Percentiles rank a stretch among this genome's conserved stretches.
phyloP scores from a whole-genome alignment of 495 filamentous ascomycete species.

The Xanthoparmelia taractica region DNA sequence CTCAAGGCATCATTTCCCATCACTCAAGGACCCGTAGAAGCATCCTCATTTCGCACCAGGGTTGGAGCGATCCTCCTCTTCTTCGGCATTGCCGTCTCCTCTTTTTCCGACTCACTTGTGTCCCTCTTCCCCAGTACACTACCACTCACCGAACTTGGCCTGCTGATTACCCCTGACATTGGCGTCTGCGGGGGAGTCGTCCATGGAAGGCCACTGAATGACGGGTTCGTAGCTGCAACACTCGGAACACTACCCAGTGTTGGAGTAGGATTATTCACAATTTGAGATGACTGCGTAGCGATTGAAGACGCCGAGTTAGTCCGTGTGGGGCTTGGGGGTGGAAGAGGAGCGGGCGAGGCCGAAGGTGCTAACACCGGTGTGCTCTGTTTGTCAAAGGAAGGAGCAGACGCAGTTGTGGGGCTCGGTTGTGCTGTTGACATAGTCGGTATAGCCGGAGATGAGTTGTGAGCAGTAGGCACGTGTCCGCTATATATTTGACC shows the following conservation, averaged over 20 bases:
- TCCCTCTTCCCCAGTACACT: slow-evolving; percentile 54
- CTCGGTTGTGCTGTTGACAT: slow-evolving; percentile 52
- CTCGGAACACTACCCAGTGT: slow-evolving; percentile 65
- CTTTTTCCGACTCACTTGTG: slow-evolving; percentile 49
- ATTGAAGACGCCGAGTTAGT: slow-evolving; percentile 86
- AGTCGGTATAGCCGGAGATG: slow-evolving; percentile 32
- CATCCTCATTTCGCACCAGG: slow-evolving; percentile 37
- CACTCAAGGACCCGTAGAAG: slow-evolving; percentile 1
- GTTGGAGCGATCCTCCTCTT: slow-evolving; percentile 75
- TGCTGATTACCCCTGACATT: slow-evolving; percentile 39
- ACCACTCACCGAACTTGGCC: slow-evolving; percentile 34
- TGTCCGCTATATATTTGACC: slow-evolving; percentile 76
- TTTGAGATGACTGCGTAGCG: slow-evolving; percentile 49
- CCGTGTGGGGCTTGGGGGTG: slow-evolving; percentile 64
- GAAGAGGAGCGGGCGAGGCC: slow-evolving; percentile 33
- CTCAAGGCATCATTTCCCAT: neutral
- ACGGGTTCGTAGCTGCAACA: slow-evolving; percentile 61
- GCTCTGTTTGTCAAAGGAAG: slow-evolving; percentile 37
- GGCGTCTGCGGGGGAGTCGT: slow-evolving; percentile 81
- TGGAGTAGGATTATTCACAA: slow-evolving; percentile 65
- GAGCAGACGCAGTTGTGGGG: slow-evolving; percentile 55
- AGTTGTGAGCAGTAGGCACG: slow-evolving; percentile 44
- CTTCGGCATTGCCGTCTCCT: slow-evolving; percentile 54
- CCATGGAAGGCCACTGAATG: slow-evolving; percentile 51
- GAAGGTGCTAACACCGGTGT: slow-evolving; percentile 44